Evolutionary conservation across 768 basidiomycete species (phyloP), one percentile per base, ranked within the genome.

Genomic region (Mrakia frigida): DNA sequence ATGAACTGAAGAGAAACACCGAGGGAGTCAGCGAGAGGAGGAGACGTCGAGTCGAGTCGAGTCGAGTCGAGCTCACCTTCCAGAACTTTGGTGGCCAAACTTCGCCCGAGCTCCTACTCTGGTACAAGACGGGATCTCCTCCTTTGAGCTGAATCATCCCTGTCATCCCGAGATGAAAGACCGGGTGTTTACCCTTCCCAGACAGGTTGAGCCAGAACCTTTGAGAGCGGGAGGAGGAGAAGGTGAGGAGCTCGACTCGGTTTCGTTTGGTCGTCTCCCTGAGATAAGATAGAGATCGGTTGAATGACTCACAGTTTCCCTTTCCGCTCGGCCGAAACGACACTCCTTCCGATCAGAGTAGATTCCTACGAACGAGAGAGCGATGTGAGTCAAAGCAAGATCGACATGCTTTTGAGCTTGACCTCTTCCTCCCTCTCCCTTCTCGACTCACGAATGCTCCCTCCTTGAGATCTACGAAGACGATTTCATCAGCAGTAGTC

Each of bases 151-250:
- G 35, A 16, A 74, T 50, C 52, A 75, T 69, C 11, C 75, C 76
- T 21, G 76, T 77, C 76, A 77, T 77, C 1, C 76, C 76, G 28
- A 77, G 59, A 50, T 77, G 76, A 11, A 77, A 56, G 10, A 77
- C 39, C 9, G 76, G 76, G 39, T 60, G 63, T 16, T 43, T 31
- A 6, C 63, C 71, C 13, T 23, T 10, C 1, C 70, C 70, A 33
- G 52, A 56, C 2, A 77, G 76, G 28, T 50, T 39, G 33, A 77
- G 28, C 52, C 50, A 77, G 72, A 77, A 77, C 6, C 76, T 77
- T 14, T 4, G 43, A 50, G 16, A 18, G 21, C 11, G 16, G 61
- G n/a, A 46, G 11, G 25, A 16, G n/a, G 11, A 0, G 37, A 23
- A 2, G 16, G 6, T 25, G 33, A 41, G 71, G 52, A 35, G 73